phyloP scores from a whole-genome alignment of 192 early-diverging fungal genomes.

The Jimgerdemannia lactiflua region DNA sequence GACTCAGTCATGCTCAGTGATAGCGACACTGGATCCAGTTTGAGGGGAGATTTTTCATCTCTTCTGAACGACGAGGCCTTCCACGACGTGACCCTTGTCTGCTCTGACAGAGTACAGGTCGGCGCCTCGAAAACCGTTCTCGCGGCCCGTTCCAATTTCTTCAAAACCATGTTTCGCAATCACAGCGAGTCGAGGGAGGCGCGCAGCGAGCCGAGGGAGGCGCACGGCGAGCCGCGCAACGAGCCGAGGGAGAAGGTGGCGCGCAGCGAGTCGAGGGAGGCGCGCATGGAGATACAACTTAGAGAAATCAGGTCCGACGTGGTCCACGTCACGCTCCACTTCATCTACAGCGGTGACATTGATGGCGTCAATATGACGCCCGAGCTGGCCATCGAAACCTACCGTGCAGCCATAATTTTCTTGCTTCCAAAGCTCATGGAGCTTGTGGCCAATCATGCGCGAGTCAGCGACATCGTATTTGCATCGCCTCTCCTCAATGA shows the following conservation, averaged over 20 bases:
- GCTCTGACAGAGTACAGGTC: neutral
- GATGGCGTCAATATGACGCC: neutral
- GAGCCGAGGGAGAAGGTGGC: neutral
- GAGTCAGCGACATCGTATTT: neutral
- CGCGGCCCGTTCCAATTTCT: neutral
- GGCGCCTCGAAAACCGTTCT: neutral
- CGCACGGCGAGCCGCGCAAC: neutral
- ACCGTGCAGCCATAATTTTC: neutral
- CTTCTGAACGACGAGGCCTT: neutral
- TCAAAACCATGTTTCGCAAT: neutral
- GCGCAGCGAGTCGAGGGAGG: neutral
- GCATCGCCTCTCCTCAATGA: neutral
- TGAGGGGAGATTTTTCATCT: neutral
- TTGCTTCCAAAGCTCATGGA: neutral
- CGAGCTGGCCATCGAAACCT: neutral
- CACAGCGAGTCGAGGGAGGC: neutral
- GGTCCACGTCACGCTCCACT: neutral
- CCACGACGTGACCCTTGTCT: neutral
- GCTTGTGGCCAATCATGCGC: neutral
- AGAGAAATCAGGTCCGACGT: neutral
- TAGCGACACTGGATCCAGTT: too few species aligned
- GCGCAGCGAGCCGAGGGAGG: neutral
- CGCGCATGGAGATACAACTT: neutral
- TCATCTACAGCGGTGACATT: neutral
- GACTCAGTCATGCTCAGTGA: too few species aligned